Conservation (phyloP, 1,284 basidiomycete species). For the Boletellus sp. region DNA sequence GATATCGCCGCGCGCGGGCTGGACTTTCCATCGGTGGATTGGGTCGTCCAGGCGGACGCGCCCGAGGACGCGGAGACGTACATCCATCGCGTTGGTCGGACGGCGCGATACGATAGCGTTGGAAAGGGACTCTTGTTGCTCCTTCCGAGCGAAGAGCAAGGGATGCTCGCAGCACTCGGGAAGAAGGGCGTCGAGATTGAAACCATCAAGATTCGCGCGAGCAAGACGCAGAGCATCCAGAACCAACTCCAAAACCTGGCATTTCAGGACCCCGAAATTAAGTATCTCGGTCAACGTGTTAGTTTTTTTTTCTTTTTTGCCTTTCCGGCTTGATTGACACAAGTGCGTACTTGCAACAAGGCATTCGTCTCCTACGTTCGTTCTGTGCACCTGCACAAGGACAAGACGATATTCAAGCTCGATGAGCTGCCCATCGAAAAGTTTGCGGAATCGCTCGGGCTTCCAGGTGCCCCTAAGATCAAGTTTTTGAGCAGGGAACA, state of each 20-base stretch:
- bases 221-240: conserved; percentile 83
- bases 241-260: conserved; percentile 91
- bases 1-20: conserved; percentile 96
- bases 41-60: conserved; percentile 97
- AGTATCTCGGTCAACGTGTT: conserved; percentile 92
- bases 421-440: conserved; percentile 78
- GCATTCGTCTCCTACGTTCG: conserved; percentile 96
- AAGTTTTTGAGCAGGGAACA: conserved; percentile 80
- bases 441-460: conserved; percentile 87
- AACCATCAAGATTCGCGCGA: conserved; percentile 88
- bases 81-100: conserved; percentile 95
- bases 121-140: conserved; percentile 87
- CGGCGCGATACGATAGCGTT: conserved; percentile 88
- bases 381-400: conserved; percentile 89
- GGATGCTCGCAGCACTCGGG: conserved; percentile 72
- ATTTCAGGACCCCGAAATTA: conserved; percentile 96
- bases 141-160: conserved; percentile 89
- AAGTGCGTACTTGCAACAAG: conserved; percentile 38
- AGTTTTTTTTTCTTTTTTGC: conserved; percentile 28
- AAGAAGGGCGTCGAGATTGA: conserved; percentile 75
- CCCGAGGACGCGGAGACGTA: conserved; percentile 99
- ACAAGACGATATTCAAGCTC: conserved; percentile 91
- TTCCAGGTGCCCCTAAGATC: conserved; percentile 95
- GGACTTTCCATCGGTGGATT: conserved; percentile 96
- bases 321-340: no score